These are phyloP conservation scores for Neopestalotiopsis rosae DNA, from an alignment of 2,329 filamentous ascomycete species.

Conservation along the genomic window DNA sequence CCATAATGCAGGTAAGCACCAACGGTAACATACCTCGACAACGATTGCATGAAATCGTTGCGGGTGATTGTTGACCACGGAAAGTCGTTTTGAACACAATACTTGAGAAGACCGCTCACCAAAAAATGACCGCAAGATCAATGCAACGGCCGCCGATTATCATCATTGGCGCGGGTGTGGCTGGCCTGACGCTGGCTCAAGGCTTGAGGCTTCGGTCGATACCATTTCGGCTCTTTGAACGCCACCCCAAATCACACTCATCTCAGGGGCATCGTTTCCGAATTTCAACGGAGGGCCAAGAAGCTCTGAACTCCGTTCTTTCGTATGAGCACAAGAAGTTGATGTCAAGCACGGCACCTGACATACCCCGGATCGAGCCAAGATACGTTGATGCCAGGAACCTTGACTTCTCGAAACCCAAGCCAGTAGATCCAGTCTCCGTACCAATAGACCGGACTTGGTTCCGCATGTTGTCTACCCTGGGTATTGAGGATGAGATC, in stretches of 20 bases:
- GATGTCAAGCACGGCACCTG: slow-evolving; percentile 28
- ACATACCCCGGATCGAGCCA: slow-evolving; percentile 26
- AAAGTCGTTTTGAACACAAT: background rate
- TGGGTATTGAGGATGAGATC: slow-evolving; percentile 32
- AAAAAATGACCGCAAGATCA: background rate
- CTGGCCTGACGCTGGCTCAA: slow-evolving; percentile 45
- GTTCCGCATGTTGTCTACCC: slow-evolving; percentile 33
- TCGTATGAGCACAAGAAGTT: slow-evolving; percentile 29
- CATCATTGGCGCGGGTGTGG: slow-evolving; percentile 47
- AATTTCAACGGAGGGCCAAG: slow-evolving; percentile 31
- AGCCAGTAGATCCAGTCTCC: slow-evolving; percentile 22
- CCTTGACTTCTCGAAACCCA: slow-evolving; percentile 28
- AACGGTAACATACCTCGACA: background rate
- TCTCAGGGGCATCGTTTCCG: slow-evolving; percentile 37
- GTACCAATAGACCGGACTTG: slow-evolving; percentile 36
- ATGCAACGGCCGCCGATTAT: slow-evolving; percentile 36
- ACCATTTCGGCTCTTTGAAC: slow-evolving; percentile 36
- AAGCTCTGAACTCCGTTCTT: slow-evolving; percentile 31
- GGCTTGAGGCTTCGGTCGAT: slow-evolving; percentile 35
- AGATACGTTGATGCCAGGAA: slow-evolving; percentile 33
- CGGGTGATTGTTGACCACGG: background rate
- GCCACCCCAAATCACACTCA: slow-evolving; percentile 26
- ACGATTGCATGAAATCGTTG: background rate
- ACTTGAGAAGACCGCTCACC: background rate
- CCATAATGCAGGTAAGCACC: background rate